Percentiles rank a stretch among this genome's conserved stretches.
Evolutionary conservation across 2,329 filamentous ascomycete genomes (phyloP).

Genomic region (Fusarium denticulatum): DNA sequence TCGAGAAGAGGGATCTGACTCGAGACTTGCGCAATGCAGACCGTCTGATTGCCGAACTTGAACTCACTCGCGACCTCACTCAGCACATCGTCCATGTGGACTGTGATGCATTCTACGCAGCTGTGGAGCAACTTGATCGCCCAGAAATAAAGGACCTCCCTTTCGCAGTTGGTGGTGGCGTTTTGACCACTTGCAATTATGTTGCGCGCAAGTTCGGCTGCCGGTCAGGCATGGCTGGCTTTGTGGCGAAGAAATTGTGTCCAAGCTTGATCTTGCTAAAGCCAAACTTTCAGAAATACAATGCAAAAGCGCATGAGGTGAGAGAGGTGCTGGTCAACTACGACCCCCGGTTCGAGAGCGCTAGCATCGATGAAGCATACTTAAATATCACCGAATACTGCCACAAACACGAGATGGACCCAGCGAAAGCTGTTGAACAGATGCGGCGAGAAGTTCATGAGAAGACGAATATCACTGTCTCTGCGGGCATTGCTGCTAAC

Average conservation of each 20-base stretch:
- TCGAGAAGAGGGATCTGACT: slow-evolving; percentile 80
- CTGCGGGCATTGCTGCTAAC: slow-evolving; percentile 93
- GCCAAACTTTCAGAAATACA: slow-evolving; percentile 91
- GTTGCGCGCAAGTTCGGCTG: slow-evolving; percentile 89
- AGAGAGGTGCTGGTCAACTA: slow-evolving; percentile 85
- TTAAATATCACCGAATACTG: slow-evolving; percentile 94
- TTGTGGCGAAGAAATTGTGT: slow-evolving; percentile 94
- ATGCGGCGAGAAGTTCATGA: slow-evolving; percentile 81
- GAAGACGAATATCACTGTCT: slow-evolving; percentile 85
- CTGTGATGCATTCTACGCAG: slow-evolving; percentile 97
- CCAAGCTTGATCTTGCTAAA: slow-evolving; percentile 84
- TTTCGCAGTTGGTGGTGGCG: slow-evolving; percentile 84
- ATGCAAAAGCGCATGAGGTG: slow-evolving; percentile 87
- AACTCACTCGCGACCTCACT: slow-evolving; percentile 80
- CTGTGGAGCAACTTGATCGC: slow-evolving; percentile 85
- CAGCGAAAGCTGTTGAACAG: slow-evolving; percentile 79
- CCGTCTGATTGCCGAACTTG: slow-evolving; percentile 81
- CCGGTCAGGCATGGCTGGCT: slow-evolving; percentile 93
- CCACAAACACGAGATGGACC: slow-evolving; percentile 69
- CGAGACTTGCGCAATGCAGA: slow-evolving; percentile 81
- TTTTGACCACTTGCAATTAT: slow-evolving; percentile 82
- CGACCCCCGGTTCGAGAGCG: slow-evolving; percentile 89
- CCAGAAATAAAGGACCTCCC: slow-evolving; percentile 88
- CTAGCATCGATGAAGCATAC: slow-evolving; percentile 96
- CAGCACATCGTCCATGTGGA: slow-evolving; percentile 92